These are phyloP conservation scores for Russula sp. DNA, from an alignment of 768 basidiomycete genomes.

Conservation along the genomic window DNA sequence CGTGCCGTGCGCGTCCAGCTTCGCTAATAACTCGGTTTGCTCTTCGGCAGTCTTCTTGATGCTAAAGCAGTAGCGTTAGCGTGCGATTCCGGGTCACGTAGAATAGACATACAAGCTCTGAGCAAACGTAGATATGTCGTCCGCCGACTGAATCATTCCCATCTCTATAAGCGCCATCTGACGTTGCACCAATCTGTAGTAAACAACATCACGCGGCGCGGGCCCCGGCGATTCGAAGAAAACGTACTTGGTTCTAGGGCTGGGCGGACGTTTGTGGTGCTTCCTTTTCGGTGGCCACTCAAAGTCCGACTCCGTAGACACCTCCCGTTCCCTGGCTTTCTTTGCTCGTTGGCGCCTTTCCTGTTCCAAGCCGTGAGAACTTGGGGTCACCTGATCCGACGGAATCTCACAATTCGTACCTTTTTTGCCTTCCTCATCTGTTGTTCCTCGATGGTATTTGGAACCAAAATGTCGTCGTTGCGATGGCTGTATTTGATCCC, in stretches of 20 bases:
- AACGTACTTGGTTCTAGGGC: conserved; percentile 47
- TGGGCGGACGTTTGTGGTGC: conserved; percentile 46
- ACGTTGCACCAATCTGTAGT: conserved; percentile 45
- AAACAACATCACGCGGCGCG: neutral
- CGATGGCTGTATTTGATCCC: conserved; percentile 70
- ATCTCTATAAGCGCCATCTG: conserved; percentile 57
- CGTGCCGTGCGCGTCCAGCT: conserved; percentile 24
- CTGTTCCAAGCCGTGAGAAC: conserved; percentile 15
- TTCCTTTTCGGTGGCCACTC: conserved; percentile 62
- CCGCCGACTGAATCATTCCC: conserved; percentile 49
- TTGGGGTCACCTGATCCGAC: neutral
- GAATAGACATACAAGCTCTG: conserved; percentile 51
- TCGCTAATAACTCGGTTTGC: conserved; percentile 26
- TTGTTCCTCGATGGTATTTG: conserved; percentile 64
- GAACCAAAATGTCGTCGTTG: conserved; percentile 63
- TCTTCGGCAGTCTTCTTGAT: conserved; percentile 25
- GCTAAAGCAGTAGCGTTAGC: conserved; percentile 6
- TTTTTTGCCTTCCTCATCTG: conserved; percentile 48
- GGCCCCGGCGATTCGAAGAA: neutral
- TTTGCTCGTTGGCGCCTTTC: conserved; percentile 26
- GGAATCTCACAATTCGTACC: conserved; percentile 31
- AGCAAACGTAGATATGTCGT: conserved; percentile 53
- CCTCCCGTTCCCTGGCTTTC: conserved; percentile 23
- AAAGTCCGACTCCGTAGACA: conserved; percentile 31
- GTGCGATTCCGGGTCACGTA: neutral